A percentile compares a stretch with the other conserved stretches of the same genome.
These are phyloP conservation scores for Neocatenulostroma microsporum DNA, from an alignment of 2,329 filamentous ascomycete genomes.

Conservation along the genomic window DNA sequence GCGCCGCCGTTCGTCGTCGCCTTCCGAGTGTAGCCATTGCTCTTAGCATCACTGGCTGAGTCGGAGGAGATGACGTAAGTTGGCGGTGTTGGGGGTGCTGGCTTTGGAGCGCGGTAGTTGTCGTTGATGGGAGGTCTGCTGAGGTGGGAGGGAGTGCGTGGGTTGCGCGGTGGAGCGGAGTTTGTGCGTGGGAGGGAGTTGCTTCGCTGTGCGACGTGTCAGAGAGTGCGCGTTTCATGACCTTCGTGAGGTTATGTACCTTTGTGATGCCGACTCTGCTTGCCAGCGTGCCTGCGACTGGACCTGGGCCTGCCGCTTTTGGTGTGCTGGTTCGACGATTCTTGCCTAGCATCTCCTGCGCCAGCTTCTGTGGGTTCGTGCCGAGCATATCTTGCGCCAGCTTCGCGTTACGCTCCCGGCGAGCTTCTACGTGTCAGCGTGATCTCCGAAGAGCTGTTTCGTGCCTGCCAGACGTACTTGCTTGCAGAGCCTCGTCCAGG, in stretches of 20 bases:
- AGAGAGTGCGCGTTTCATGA: too few relatives aligned
- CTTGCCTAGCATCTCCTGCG: conserved; percentile 62
- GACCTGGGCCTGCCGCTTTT: conserved; percentile 34
- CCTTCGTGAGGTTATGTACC: conserved; percentile 46
- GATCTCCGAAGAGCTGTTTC: neutral
- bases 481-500: conserved; percentile 33
- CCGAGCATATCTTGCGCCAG: conserved; percentile 65
- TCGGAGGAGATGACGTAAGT: conserved; percentile 34
- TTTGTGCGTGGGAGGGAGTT: conserved; percentile 22
- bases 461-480: conserved; percentile 6
- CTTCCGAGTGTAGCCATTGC: conserved; percentile 15
- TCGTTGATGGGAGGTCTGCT: conserved; percentile 11
- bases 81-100: conserved; percentile 31
- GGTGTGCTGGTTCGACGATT: conserved; percentile 51
- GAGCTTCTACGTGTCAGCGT: conserved; percentile 7
- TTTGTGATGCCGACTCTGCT: conserved; percentile 68
- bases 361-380: conserved; percentile 42
- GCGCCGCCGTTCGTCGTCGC: conserved; percentile 25
- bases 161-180: conserved; percentile 14
- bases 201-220: conserved; percentile 15
- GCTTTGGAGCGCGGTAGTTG: conserved; percentile 28
- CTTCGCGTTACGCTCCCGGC: conserved; percentile 17
- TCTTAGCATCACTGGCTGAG: conserved; percentile 19
- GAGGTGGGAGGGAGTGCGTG: conserved; percentile 13
- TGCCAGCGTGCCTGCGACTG: conserved; percentile 50